Evolutionary conservation across 495 filamentous ascomycete species (phyloP).

Genomic region (Aspergillus bridgeri): DNA sequence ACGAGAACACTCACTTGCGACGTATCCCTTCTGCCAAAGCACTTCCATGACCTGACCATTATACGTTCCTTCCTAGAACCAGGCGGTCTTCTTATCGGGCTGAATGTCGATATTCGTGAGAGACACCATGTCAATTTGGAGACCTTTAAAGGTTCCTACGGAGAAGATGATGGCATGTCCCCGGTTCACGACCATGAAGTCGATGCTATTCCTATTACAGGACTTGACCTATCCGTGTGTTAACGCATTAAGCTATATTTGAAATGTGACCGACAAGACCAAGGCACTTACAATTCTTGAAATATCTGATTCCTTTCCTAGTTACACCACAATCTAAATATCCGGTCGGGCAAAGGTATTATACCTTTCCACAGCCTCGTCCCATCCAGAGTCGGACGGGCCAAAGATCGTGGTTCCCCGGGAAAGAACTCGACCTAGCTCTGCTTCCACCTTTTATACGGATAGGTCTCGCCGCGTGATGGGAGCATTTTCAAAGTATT

Average conservation of each 20-base stretch:
- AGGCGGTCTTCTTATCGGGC: not conserved
- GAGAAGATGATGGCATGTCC: conserved; percentile 2
- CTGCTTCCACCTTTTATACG: not conserved
- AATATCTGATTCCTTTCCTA: conserved; percentile 2
- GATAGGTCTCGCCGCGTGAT: conserved; percentile 5
- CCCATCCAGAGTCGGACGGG: not conserved
- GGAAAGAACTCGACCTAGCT: conserved; percentile 2
- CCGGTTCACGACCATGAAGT: conserved; percentile 4
- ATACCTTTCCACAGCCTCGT: not conserved
- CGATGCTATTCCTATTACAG: conserved; percentile 7
- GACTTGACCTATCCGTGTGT: conserved; percentile 5
- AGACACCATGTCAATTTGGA: conserved; percentile 2
- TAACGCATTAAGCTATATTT: not conserved
- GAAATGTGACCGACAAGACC: not conserved
- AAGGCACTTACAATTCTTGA: conserved; percentile 2
- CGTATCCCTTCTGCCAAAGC: conserved; percentile 10
- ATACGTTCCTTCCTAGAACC: conserved; percentile 4
- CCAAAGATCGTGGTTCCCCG: conserved; percentile 3
- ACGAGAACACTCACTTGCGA: not conserved
- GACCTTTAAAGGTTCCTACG: conserved; percentile 4
- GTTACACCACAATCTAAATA: conserved; percentile 3
- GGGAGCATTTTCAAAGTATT: not conserved
- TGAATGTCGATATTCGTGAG: conserved; percentile 5
- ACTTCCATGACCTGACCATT: not conserved
- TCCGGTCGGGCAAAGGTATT: not conserved